Base-by-base conservation (phyloP, 805 yeast species). In the Candida ortonii region DNA sequence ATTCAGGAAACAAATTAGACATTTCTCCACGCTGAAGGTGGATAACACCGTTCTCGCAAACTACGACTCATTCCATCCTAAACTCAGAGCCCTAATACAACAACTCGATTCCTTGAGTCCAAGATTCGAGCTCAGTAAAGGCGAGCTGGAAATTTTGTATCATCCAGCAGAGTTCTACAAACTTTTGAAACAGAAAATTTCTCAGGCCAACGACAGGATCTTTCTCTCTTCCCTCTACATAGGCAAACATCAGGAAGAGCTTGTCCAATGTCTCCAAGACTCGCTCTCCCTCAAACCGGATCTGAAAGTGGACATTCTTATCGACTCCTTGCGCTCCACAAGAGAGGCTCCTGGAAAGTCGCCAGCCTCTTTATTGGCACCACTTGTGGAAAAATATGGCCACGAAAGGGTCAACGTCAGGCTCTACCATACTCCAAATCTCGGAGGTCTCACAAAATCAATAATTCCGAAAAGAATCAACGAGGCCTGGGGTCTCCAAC, bases 401-500 rank as follows among this genome's bases (percentile, higher is more conserved):
- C 67, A 70, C 25, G 59, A 67, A 8, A 67, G 95, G 37, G 89
- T 90, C 15, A 85, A 84, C 49, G 64, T 89, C 30, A 65, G 95
- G 47, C 71, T 89, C 69, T 93, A 85, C 59, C 94, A 84, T 49
- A 90, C 98, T 0, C 98, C 98, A 0, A 80, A 81, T 43, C 69
- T 85, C 46, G 64, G 71, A 24, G 95, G 95, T 0, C 52, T 85
- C 39, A 71, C 75, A 37, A 78, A 80, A 52, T 46, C 62, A 7
- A 28, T 84, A 27, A 69, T 87, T 3, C 98, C 98, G 0, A 80
- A 73, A 39, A 71, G 98, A 43, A 68, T 90, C 44, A 88, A 89
- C 59, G 98, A 93, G 62, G 89, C 94, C 3, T 75, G 72, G 63
- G 98, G 98, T 0, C 70, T 93, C 33, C 98, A 93, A 59, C 98